Evolutionary conservation across 1,284 basidiomycete species (phyloP).

Genomic region (Microbotryum violaceum): DNA sequence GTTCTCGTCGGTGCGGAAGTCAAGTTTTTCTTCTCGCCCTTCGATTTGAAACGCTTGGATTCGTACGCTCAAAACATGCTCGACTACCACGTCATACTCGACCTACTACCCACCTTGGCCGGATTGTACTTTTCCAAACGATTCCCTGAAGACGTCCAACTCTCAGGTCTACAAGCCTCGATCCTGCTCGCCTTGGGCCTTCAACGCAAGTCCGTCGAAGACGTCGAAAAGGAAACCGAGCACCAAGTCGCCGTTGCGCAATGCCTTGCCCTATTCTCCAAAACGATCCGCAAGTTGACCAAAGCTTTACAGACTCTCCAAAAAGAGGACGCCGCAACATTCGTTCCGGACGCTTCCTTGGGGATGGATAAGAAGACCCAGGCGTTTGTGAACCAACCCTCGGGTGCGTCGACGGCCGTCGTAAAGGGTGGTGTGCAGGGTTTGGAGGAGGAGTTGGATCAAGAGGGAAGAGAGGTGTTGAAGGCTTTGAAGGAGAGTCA

Average conservation of each 20-base stretch:
- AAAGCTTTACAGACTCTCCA: constrained; percentile 73
- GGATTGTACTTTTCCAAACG: constrained; percentile 75
- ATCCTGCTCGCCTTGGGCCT: constrained; percentile 83
- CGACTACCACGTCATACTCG: constrained; percentile 92
- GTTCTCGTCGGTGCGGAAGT: constrained; percentile 63
- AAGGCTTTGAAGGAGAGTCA: constrained; percentile 48
- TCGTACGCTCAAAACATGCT: constrained; percentile 94
- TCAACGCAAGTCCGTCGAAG: constrained; percentile 85
- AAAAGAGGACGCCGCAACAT: constrained; percentile 57
- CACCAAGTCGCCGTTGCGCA: constrained; percentile 78
- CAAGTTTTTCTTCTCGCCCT: constrained; percentile 68
- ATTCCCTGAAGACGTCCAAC: constrained; percentile 53
- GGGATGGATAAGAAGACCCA: not conserved
- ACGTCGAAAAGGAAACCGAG: constrained; percentile 74
- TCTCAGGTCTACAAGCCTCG: constrained; percentile 72
- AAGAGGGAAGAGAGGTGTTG: constrained; percentile 54
- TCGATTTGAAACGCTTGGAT: constrained; percentile 91
- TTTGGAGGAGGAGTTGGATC: constrained; percentile 53
- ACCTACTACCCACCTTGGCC: constrained; percentile 75
- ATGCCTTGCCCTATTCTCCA: constrained; percentile 81
- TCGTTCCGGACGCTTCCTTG: constrained; percentile 28
- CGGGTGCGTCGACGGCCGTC: constrained; percentile 1
- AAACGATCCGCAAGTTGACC: constrained; percentile 77
- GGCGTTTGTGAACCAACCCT: not conserved
- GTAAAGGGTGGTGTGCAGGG: constrained; percentile 37